Conservation (phyloP, 164 flowering plant species). For the Tetracentron sinense region DNA sequence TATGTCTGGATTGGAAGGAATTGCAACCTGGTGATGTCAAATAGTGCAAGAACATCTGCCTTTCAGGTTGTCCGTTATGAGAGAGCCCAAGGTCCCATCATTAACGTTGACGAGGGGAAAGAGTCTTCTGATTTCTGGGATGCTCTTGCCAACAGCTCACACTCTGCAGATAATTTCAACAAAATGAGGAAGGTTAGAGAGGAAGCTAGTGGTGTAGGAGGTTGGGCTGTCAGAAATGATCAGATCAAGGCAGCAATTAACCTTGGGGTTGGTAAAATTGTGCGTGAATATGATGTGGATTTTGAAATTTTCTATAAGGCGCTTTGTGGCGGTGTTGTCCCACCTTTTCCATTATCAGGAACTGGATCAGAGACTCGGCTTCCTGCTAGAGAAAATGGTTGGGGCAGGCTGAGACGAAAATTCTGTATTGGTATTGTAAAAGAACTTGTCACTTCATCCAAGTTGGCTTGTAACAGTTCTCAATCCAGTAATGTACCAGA, state of each 20-base stretch:
- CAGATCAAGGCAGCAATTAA: conserved; percentile 10
- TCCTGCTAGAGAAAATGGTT: conserved; percentile 68
- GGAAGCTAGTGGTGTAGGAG: not conserved
- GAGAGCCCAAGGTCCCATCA: conserved; percentile 53
- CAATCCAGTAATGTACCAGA: conserved; percentile 13
- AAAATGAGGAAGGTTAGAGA: conserved; percentile 8
- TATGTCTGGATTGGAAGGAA: conserved; percentile 72
- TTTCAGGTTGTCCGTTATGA: conserved; percentile 73
- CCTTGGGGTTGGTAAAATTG: conserved; percentile 34
- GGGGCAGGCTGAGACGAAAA: conserved; percentile 55
- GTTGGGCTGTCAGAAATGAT: conserved; percentile 7
- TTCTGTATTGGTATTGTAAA: conserved; percentile 50
- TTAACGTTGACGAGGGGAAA: conserved; percentile 54
- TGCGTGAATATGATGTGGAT: conserved; percentile 57
- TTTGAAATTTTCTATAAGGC: conserved; percentile 67
- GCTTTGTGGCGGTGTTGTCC: conserved; percentile 66
- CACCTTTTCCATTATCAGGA: conserved; percentile 50
- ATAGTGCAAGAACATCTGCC: conserved; percentile 58
- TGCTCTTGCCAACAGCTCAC: conserved; percentile 36
- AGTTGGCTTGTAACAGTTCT: conserved; percentile 17
- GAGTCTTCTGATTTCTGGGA: conserved; percentile 74
- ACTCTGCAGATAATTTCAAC: conserved; percentile 22
- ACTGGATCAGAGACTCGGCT: conserved; percentile 51
- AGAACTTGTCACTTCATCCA: conserved; percentile 44
- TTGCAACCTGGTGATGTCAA: conserved; percentile 50